phyloP scores from a whole-genome alignment of 2,329 filamentous ascomycete species.

The Pseudogymnoascus sp. region DNA sequence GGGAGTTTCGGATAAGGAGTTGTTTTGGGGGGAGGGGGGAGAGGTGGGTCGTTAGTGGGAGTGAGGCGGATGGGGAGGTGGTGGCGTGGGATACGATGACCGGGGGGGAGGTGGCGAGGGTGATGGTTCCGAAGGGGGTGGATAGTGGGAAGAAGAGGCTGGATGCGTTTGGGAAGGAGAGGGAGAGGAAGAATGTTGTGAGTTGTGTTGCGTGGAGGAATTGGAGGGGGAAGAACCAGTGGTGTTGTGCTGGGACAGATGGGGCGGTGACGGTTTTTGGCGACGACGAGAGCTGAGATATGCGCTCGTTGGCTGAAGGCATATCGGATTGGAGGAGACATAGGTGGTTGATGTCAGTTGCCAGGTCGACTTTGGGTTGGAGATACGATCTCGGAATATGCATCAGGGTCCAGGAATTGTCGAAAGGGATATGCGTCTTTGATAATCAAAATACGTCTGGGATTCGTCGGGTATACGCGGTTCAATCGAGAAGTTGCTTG shows the following conservation, averaged over 20 bases:
- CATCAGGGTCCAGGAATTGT: background rate
- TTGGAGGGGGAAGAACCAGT: conserved; percentile 55
- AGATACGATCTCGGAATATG: background rate
- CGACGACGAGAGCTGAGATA: background rate
- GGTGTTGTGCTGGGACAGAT: conserved; percentile 58
- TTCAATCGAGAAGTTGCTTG: background rate
- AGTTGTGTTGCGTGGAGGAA: conserved; percentile 59
- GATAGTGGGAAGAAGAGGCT: conserved; percentile 40
- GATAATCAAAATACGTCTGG: background rate
- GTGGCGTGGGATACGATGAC: conserved; percentile 82
- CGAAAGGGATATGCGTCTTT: background rate
- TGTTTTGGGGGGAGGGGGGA: conserved; percentile 63
- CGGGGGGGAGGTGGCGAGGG: conserved; percentile 57
- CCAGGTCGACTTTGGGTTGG: background rate
- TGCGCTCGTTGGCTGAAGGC: background rate
- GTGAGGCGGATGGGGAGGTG: conserved; percentile 49
- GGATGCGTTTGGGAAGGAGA: conserved; percentile 54
- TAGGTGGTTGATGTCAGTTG: background rate
- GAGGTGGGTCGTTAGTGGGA: conserved; percentile 71
- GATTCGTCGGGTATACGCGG: background rate
- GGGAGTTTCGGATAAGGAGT: conserved; percentile 23
- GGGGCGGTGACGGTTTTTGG: conserved; percentile 60
- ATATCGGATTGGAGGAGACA: background rate
- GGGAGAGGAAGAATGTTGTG: conserved; percentile 51
- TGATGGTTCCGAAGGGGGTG: conserved; percentile 39